A percentile compares a stretch with the other conserved stretches of the same genome.
Evolutionary conservation across 768 basidiomycete genomes (phyloP).

Genomic region (Hericium rajendrae): DNA sequence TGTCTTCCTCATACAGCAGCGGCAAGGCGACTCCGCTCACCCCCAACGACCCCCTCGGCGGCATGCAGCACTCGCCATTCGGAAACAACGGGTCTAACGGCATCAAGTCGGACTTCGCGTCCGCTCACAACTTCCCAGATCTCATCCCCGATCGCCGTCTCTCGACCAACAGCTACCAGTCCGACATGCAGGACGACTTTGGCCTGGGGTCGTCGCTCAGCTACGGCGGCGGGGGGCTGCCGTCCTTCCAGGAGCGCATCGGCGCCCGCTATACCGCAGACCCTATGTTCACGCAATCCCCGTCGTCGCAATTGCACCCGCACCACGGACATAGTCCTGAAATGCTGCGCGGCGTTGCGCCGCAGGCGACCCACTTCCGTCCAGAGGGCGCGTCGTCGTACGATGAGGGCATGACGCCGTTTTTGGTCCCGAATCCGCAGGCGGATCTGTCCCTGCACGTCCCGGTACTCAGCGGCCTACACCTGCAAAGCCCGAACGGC

Average conservation of each 20-base stretch:
- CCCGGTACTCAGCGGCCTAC: slow-evolving; percentile 50
- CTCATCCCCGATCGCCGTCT: slow-evolving; percentile 50
- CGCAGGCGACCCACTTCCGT: slow-evolving; percentile 62
- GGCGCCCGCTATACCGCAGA: slow-evolving; percentile 43
- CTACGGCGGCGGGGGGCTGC: slow-evolving; percentile 31
- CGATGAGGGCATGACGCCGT: slow-evolving; percentile 46
- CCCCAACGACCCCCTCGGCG: slow-evolving; percentile 52
- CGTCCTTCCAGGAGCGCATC: slow-evolving; percentile 45
- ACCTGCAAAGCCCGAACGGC: slow-evolving; percentile 35
- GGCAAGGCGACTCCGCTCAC: slow-evolving; percentile 73
- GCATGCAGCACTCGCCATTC: slow-evolving; percentile 49
- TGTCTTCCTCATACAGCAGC: slow-evolving; percentile 53
- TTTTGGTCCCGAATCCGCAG: slow-evolving; percentile 41
- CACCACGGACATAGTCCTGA: slow-evolving; percentile 39
- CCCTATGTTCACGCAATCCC: slow-evolving; percentile 37
- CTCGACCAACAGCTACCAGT: slow-evolving; percentile 39
- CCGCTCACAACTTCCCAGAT: slow-evolving; percentile 45
- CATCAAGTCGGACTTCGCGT: slow-evolving; percentile 41
- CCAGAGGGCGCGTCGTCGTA: slow-evolving; percentile 43
- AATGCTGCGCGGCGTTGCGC: slow-evolving; percentile 58
- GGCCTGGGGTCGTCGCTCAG: slow-evolving; percentile 32
- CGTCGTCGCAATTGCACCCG: slow-evolving; percentile 35
- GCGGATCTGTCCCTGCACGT: slow-evolving; percentile 53
- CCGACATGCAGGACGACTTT: slow-evolving; percentile 61
- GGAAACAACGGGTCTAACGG: slow-evolving; percentile 23